Evolutionary conservation across 805 yeast species (phyloP).

Genomic region (Wickerhamomyces ciferrii): DNA sequence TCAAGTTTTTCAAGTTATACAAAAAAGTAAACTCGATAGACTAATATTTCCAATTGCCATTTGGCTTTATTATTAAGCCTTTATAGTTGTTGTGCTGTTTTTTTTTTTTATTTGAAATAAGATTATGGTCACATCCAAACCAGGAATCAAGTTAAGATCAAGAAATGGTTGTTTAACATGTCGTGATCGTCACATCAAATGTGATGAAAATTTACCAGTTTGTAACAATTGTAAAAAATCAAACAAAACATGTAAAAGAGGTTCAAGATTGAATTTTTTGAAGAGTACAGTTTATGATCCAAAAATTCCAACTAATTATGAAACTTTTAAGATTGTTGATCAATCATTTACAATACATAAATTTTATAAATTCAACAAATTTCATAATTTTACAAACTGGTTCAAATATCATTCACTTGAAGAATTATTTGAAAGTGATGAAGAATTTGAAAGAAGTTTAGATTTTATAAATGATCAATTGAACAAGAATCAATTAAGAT

Average conservation of each 20-base stretch:
- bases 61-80: no score
- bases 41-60: no score
- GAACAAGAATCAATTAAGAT: not conserved
- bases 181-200: conserved; percentile 54
- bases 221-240: conserved; percentile 48
- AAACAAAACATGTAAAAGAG: conserved; percentile 41
- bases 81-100: no score
- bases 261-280: conserved; percentile 39
- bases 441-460: conserved; percentile 7
- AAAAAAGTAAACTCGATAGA: no score
- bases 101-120: no score
- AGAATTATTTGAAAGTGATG: conserved; percentile 15
- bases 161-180: conserved; percentile 52
- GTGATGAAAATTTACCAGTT: conserved; percentile 52
- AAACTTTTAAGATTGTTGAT: conserved; percentile 10
- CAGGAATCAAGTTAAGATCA: conserved; percentile 15
- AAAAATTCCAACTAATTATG: not conserved
- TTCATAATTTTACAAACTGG: conserved; percentile 16
- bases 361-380: conserved; percentile 8
- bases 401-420: conserved; percentile 6
- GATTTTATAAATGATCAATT: not conserved
- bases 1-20: no score
- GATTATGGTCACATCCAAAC: not conserved
- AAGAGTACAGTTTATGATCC: conserved; percentile 19
- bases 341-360: conserved; percentile 17